A percentile compares a stretch with the other conserved stretches of the same genome.
Conservation (phyloP, 2,329 filamentous ascomycete genomes). For the Thielaviopsis punctulata region DNA sequence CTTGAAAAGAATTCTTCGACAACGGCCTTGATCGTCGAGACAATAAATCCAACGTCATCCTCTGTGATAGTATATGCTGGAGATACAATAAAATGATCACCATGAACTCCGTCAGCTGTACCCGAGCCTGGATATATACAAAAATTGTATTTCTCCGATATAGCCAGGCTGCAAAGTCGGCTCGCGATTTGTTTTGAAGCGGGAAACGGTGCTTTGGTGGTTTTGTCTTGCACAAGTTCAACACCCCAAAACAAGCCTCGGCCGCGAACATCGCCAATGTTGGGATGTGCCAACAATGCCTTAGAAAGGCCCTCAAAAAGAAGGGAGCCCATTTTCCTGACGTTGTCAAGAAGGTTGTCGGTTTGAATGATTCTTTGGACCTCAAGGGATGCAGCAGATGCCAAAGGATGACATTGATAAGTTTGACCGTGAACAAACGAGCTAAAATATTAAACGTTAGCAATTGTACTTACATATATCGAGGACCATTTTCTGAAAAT, state of each 20-base stretch:
- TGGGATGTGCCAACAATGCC: slow-evolving; percentile 17
- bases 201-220: slow-evolving; percentile 22
- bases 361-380: slow-evolving; percentile 23
- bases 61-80: slow-evolving; percentile 49
- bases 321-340: slow-evolving; percentile 17
- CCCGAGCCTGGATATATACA: slow-evolving; percentile 46
- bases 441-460: slow-evolving; percentile 15
- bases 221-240: slow-evolving; percentile 26
- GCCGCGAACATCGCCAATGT: slow-evolving; percentile 25
- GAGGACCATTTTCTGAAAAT: neutral
- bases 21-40: neutral
- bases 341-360: slow-evolving; percentile 20
- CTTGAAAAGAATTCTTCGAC: neutral
- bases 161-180: neutral
- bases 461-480: neutral
- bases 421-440: slow-evolving; percentile 41
- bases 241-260: slow-evolving; percentile 29
- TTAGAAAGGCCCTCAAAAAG: slow-evolving; percentile 17
- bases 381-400: slow-evolving; percentile 22
- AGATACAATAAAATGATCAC: slow-evolving; percentile 54
- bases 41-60: slow-evolving; percentile 30
- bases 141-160: slow-evolving; percentile 19
- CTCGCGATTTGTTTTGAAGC: neutral
- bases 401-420: slow-evolving; percentile 26
- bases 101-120: slow-evolving; percentile 38